A percentile compares a stretch with the other conserved stretches of the same genome.
These are phyloP conservation scores for Aspergillaceae sp. DNA, from an alignment of 2,329 filamentous ascomycete genomes.

Conservation along the genomic window DNA sequence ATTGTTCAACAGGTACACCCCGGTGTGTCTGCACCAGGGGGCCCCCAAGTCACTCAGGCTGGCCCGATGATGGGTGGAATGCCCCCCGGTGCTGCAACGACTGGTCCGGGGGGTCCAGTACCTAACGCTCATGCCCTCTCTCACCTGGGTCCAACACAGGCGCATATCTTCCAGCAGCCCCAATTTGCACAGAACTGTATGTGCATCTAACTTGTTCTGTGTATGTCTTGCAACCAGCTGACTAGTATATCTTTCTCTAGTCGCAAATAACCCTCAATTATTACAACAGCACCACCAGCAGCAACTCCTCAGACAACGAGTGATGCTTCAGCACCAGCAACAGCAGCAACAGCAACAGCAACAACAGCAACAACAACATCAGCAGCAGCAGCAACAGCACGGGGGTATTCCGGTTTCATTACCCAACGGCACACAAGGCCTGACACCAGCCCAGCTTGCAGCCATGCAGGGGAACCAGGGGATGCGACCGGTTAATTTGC, in stretches of 20 bases:
- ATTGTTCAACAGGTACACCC: constrained; percentile 53
- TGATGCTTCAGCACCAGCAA: constrained; percentile 24
- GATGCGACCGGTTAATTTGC: constrained; percentile 32
- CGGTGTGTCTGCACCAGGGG: constrained; percentile 51
- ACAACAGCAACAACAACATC: constrained; percentile 27
- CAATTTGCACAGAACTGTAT: constrained; percentile 35
- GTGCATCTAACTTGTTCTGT: background rate
- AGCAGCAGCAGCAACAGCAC: constrained; percentile 27
- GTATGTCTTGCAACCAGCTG: background rate
- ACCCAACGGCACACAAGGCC: constrained; percentile 33
- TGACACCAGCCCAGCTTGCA: constrained; percentile 36
- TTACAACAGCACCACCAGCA: constrained; percentile 35
- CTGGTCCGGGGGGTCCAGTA: constrained; percentile 40
- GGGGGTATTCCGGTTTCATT: constrained; percentile 31
- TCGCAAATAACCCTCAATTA: constrained; percentile 38
- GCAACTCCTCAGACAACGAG: constrained; percentile 17
- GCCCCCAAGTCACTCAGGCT: constrained; percentile 52
- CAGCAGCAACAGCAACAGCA: constrained; percentile 8
- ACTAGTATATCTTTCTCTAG: constrained; percentile 12
- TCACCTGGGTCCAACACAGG: constrained; percentile 49
- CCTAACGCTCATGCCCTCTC: constrained; percentile 53
- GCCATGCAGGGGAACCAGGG: constrained; percentile 35
- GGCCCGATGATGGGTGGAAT: constrained; percentile 57
- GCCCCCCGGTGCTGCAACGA: constrained; percentile 49
- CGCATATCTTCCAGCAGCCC: constrained; percentile 47